Conservation (phyloP, 1,139 yeast genomes). For the Yamadazyma siamensis region DNA sequence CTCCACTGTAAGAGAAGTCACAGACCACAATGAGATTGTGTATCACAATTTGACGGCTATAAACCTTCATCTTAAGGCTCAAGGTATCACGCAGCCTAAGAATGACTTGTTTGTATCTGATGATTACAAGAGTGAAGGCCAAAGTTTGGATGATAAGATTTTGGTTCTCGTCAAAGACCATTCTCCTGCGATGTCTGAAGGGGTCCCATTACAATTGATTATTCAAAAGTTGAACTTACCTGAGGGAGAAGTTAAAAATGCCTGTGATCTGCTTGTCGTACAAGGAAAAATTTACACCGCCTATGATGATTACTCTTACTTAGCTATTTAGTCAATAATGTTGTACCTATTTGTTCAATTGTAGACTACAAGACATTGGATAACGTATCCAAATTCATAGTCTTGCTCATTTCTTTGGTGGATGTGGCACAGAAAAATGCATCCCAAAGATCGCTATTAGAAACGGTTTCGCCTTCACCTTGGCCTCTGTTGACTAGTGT, state of each 20-base stretch:
- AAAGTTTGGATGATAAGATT: constrained; percentile 35
- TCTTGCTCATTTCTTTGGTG: constrained; percentile 12
- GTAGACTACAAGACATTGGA: constrained; percentile 3
- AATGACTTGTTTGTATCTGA: constrained; percentile 45
- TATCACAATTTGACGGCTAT: constrained; percentile 78
- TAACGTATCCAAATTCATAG: constrained; percentile 16
- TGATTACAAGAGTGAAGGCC: constrained; percentile 16
- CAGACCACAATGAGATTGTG: constrained; percentile 70
- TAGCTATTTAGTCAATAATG: constrained; percentile 36
- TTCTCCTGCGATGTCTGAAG: constrained; percentile 62
- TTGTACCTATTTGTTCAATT: not conserved
- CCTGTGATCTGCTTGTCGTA: constrained; percentile 55
- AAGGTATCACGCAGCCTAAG: constrained; percentile 26
- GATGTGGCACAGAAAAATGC: constrained; percentile 46
- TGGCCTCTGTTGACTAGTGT: constrained; percentile 36
- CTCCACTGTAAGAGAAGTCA: constrained; percentile 56
- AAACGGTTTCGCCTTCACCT: constrained; percentile 55
- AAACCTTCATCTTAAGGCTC: constrained; percentile 55
- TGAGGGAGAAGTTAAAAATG: constrained; percentile 44
- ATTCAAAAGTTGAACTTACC: constrained; percentile 53
- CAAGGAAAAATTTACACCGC: constrained; percentile 67
- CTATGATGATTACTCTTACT: constrained; percentile 58
- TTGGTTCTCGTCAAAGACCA: constrained; percentile 48
- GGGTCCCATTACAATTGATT: constrained; percentile 64
- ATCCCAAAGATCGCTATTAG: constrained; percentile 56